These are phyloP conservation scores for Puccinia hordei DNA, from an alignment of 1,284 basidiomycete genomes.

Conservation along the genomic window DNA sequence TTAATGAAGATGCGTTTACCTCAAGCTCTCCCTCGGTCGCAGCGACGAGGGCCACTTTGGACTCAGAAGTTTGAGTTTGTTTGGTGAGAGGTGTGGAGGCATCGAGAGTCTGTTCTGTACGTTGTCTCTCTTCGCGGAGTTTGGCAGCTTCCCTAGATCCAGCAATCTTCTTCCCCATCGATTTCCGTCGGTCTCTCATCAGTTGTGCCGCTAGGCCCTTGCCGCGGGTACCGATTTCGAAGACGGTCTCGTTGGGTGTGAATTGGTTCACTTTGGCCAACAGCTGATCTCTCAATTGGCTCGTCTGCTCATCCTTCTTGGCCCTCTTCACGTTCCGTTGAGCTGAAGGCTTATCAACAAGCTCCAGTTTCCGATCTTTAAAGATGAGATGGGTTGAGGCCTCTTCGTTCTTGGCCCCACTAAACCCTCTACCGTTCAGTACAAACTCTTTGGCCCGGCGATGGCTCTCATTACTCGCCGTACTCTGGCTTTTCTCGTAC, in stretches of 20 bases:
- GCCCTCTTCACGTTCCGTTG: constrained; percentile 53
- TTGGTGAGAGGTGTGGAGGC: constrained; percentile 56
- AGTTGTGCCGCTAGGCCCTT: constrained; percentile 69
- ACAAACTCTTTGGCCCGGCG: constrained; percentile 84
- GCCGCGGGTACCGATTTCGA: constrained; percentile 80
- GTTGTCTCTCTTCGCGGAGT: background rate
- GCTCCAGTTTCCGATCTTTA: constrained; percentile 60
- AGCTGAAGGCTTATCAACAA: constrained; percentile 58
- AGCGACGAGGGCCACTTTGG: background rate
- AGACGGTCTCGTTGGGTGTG: constrained; percentile 83
- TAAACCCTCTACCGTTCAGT: constrained; percentile 66
- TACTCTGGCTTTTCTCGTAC: constrained; percentile 90
- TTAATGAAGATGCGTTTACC: constrained; percentile 5
- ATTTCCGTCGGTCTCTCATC: constrained; percentile 86
- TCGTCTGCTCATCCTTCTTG: constrained; percentile 56
- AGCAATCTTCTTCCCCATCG: constrained; percentile 65
- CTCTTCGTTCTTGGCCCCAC: constrained; percentile 67
- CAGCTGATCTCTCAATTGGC: constrained; percentile 69
- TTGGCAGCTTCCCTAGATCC: constrained; percentile 52
- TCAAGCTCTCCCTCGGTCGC: constrained; percentile 47
- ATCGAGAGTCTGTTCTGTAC: constrained; percentile 27
- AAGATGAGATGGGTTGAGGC: constrained; percentile 70
- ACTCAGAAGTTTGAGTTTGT: background rate
- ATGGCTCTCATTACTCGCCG: constrained; percentile 82
- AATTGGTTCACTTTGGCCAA: constrained; percentile 79